Conservation (phyloP, 2,329 filamentous ascomycete genomes). For the Penicillium concentricum region DNA sequence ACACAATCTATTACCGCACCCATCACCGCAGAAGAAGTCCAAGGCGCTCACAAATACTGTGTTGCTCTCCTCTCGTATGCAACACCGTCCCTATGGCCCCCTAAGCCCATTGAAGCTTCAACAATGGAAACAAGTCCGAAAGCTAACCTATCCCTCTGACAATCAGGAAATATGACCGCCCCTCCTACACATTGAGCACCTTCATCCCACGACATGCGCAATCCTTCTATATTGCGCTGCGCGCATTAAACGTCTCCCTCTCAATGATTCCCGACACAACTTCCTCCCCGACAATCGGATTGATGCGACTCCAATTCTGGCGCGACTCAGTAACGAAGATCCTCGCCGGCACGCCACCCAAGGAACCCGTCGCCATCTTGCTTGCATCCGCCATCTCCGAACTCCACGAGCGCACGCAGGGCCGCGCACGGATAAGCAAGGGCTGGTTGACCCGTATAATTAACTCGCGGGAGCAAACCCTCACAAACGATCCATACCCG, state of each 20-base stretch:
- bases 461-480: slow-evolving; percentile 74
- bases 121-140: background rate
- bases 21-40: slow-evolving; percentile 46
- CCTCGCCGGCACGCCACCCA: slow-evolving; percentile 74
- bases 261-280: slow-evolving; percentile 87
- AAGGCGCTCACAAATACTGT: slow-evolving; percentile 59
- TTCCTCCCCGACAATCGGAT: slow-evolving; percentile 80
- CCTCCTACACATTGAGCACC: slow-evolving; percentile 79
- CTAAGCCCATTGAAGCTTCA: background rate
- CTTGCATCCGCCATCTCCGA: slow-evolving; percentile 70
- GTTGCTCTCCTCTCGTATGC: slow-evolving; percentile 56
- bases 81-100: background rate
- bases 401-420: slow-evolving; percentile 48
- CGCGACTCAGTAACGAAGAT: slow-evolving; percentile 77
- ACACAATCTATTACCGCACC: slow-evolving; percentile 17
- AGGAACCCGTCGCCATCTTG: slow-evolving; percentile 86
- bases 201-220: slow-evolving; percentile 75
- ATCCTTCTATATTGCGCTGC: slow-evolving; percentile 85
- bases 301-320: slow-evolving; percentile 94
- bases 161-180: slow-evolving; percentile 77
- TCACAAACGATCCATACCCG: slow-evolving; percentile 79
- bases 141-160: background rate
- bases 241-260: slow-evolving; percentile 89
- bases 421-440: slow-evolving; percentile 56
- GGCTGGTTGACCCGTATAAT: slow-evolving; percentile 78